Evolutionary conservation across 2,329 filamentous ascomycete species (phyloP).

Genomic region (Trichoderma citrinoviride): DNA sequence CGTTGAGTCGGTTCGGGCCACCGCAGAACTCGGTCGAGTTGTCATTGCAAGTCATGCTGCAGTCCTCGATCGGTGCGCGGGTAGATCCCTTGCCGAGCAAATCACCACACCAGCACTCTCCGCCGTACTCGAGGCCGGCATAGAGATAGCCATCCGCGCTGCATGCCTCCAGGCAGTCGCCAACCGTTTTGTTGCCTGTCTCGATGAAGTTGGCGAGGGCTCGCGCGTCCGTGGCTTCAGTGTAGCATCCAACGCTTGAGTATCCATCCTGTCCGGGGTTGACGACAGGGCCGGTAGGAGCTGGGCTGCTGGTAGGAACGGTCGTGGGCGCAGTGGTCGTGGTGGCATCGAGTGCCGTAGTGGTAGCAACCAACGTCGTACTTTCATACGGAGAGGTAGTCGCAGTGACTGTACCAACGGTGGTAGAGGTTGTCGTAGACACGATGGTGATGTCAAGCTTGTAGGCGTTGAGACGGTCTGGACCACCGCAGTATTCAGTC

Average conservation of each 20-base stretch:
- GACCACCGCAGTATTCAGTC: slow-evolving; percentile 40
- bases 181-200: slow-evolving; percentile 33
- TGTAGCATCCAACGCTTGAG: slow-evolving; percentile 39
- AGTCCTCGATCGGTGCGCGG: slow-evolving; percentile 33
- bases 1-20: slow-evolving; percentile 35
- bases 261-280: slow-evolving; percentile 26
- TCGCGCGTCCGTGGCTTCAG: slow-evolving; percentile 34
- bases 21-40: slow-evolving; percentile 40
- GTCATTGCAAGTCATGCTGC: slow-evolving; percentile 38
- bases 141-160: slow-evolving; percentile 31
- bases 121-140: slow-evolving; percentile 41
- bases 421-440: background rate
- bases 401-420: slow-evolving; percentile 32
- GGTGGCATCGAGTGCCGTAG: slow-evolving; percentile 21
- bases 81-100: slow-evolving; percentile 30
- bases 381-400: background rate
- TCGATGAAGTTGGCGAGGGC: slow-evolving; percentile 33
- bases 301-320: slow-evolving; percentile 29
- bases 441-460: slow-evolving; percentile 24
- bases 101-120: slow-evolving; percentile 42
- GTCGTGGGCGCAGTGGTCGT: slow-evolving; percentile 30
- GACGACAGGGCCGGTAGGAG: slow-evolving; percentile 22
- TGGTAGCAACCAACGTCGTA: background rate
- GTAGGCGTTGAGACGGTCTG: slow-evolving; percentile 39
- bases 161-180: slow-evolving; percentile 36